Percentiles rank a stretch among this genome's conserved stretches.
These are phyloP conservation scores for Monilinia polystroma DNA, from an alignment of 2,329 filamentous ascomycete species.

Conservation along the genomic window DNA sequence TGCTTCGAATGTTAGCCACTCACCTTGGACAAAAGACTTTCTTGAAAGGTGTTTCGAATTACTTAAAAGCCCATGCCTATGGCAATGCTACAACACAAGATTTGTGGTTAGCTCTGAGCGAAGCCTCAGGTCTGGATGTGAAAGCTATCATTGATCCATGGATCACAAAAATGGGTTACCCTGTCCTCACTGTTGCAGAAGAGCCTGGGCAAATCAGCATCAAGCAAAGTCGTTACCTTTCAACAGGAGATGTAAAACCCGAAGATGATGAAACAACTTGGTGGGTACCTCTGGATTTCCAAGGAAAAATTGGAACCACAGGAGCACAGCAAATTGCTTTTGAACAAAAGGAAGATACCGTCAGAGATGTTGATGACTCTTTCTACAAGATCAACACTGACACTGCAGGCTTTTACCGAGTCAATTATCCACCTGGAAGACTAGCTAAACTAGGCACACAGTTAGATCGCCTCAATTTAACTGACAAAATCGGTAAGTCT, in stretches of 20 bases:
- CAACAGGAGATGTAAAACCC: constrained; percentile 83
- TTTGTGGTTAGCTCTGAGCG: constrained; percentile 83
- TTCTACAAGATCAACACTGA: constrained; percentile 86
- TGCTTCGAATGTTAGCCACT: constrained; percentile 92
- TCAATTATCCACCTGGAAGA: constrained; percentile 55
- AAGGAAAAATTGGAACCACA: constrained; percentile 67
- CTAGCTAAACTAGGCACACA: constrained; percentile 77
- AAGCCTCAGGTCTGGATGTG: constrained; percentile 85
- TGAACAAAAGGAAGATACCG: constrained; percentile 71
- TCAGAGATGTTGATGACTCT: constrained; percentile 69
- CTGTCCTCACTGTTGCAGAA: constrained; percentile 82
- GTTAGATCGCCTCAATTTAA: constrained; percentile 71
- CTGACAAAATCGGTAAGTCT: constrained; percentile 80
- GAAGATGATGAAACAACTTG: constrained; percentile 90
- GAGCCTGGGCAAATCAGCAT: constrained; percentile 78
- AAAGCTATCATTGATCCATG: constrained; percentile 86
- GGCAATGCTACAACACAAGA: constrained; percentile 88
- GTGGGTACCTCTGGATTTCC: constrained; percentile 91
- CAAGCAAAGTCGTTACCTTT: constrained; percentile 85
- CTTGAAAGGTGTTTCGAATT: constrained; percentile 83
- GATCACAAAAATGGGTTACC: constrained; percentile 95
- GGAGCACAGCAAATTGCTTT: constrained; percentile 66
- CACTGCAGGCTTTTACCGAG: constrained; percentile 81
- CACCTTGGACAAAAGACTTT: constrained; percentile 88
- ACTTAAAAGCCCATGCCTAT: constrained; percentile 85